These are phyloP conservation scores for Cubamyces lactineus DNA, from an alignment of 768 basidiomycete species.

Conservation along the genomic window DNA sequence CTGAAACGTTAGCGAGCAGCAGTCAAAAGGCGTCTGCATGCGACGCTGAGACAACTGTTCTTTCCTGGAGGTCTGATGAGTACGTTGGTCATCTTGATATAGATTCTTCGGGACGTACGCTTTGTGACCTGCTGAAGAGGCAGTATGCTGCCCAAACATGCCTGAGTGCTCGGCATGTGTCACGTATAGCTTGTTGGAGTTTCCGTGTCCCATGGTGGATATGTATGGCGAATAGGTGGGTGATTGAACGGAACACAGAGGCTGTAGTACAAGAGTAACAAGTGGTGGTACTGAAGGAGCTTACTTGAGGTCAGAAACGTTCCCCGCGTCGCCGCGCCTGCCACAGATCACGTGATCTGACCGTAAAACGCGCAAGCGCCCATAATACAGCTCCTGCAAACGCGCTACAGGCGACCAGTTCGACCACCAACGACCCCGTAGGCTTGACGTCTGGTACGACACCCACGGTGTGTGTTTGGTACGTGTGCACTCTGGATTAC, in stretches of 20 bases:
- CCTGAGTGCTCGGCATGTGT: constrained; percentile 89
- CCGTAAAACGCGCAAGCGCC: neutral
- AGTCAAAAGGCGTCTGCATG: constrained; percentile 80
- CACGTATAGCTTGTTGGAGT: constrained; percentile 85
- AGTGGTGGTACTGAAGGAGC: neutral
- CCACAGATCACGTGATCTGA: neutral
- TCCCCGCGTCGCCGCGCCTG: neutral
- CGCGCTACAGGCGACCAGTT: neutral
- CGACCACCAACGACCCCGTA: neutral
- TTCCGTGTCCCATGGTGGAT: constrained; percentile 78
- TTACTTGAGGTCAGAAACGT: neutral
- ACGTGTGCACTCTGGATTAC: neutral
- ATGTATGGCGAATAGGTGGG: neutral
- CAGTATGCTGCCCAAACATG: constrained; percentile 73
- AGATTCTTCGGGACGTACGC: constrained; percentile 45
- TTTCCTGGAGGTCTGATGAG: constrained; percentile 49
- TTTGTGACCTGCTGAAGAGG: constrained; percentile 74
- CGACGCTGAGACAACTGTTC: constrained; percentile 67
- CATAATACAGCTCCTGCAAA: neutral
- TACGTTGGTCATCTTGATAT: neutral
- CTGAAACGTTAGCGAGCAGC: constrained; percentile 89
- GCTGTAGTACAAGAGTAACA: neutral
- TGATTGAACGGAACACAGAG: neutral
- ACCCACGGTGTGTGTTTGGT: neutral
- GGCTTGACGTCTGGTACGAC: neutral